Percentiles rank a stretch among this genome's conserved stretches.
Conservation (phyloP, 345 rosid genomes). For the Ceriops tagal region DNA sequence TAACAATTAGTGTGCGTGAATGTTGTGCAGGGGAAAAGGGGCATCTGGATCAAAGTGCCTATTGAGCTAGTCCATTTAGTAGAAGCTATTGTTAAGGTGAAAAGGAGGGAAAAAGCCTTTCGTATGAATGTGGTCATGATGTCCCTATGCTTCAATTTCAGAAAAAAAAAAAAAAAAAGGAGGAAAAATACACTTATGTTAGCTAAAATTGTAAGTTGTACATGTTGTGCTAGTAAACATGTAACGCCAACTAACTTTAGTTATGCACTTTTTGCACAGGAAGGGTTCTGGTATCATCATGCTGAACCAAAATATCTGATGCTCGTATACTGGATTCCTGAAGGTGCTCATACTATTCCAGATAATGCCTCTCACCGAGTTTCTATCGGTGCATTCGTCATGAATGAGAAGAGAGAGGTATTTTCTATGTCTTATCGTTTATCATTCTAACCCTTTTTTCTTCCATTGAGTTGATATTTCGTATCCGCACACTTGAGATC, state of each 20-base stretch:
- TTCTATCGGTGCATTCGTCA: slow-evolving; percentile 67
- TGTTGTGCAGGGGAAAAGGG: slow-evolving; percentile 64
- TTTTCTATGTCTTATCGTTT: neutral
- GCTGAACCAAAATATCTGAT: slow-evolving; percentile 78
- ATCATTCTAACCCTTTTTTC: neutral
- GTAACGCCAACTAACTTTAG: neutral
- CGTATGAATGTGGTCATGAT: neutral
- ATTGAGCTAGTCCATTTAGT: slow-evolving; percentile 58
- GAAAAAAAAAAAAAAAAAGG: no score
- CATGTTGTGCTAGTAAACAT: neutral
- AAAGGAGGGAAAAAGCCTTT: neutral
- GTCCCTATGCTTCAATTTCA: no score
- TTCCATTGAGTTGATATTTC: neutral
- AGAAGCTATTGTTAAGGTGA: slow-evolving; percentile 74
- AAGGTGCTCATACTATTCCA: slow-evolving; percentile 58
- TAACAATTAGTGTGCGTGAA: neutral
- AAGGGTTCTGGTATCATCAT: slow-evolving; percentile 92
- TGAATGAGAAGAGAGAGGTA: slow-evolving; percentile 79
- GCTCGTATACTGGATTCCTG: slow-evolving; percentile 85
- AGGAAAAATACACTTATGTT: neutral
- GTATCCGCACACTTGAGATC: neutral
- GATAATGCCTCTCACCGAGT: slow-evolving; percentile 88
- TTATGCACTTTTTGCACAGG: slow-evolving; percentile 40
- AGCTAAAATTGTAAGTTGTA: neutral
- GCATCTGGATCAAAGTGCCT: slow-evolving; percentile 89